These are phyloP conservation scores for Scopulariopsis brevicaulis DNA, from an alignment of 2,329 filamentous ascomycete species.

Conservation along the genomic window DNA sequence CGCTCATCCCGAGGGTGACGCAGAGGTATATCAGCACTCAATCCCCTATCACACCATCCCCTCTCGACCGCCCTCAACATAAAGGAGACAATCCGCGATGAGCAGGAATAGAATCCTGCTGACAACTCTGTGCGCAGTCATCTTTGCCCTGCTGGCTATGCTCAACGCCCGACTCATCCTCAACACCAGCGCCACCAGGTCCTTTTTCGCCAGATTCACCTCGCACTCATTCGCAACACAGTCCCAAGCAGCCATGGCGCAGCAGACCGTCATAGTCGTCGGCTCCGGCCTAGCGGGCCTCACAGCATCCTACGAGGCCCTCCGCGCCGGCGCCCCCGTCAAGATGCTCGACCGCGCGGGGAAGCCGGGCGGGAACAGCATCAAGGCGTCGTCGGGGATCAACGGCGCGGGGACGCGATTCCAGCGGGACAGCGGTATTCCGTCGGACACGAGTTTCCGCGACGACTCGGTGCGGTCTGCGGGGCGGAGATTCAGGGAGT, in stretches of 20 bases:
- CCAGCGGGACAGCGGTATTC: slow-evolving; percentile 28
- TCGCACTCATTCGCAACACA: background rate
- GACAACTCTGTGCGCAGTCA: slow-evolving; percentile 1
- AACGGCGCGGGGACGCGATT: slow-evolving; percentile 49
- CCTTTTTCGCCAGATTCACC: background rate
- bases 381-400: slow-evolving; percentile 57
- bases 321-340: slow-evolving; percentile 38
- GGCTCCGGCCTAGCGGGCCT: slow-evolving; percentile 55
- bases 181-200: background rate
- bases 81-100: background rate
- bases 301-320: slow-evolving; percentile 43
- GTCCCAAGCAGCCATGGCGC: background rate
- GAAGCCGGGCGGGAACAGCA: slow-evolving; percentile 53
- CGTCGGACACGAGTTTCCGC: slow-evolving; percentile 30
- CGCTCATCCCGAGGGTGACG: background rate
- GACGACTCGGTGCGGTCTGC: slow-evolving; percentile 46
- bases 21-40: background rate
- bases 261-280: slow-evolving; percentile 40
- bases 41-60: background rate
- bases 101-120: slow-evolving; percentile 4
- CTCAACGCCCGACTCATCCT: background rate
- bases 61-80: background rate
- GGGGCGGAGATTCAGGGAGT: slow-evolving; percentile 25
- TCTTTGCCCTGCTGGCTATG: slow-evolving; percentile 4
- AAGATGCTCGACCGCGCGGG: slow-evolving; percentile 45